Conservation (phyloP, 441 rosid species). For the Rhodomyrtus psidioides region DNA sequence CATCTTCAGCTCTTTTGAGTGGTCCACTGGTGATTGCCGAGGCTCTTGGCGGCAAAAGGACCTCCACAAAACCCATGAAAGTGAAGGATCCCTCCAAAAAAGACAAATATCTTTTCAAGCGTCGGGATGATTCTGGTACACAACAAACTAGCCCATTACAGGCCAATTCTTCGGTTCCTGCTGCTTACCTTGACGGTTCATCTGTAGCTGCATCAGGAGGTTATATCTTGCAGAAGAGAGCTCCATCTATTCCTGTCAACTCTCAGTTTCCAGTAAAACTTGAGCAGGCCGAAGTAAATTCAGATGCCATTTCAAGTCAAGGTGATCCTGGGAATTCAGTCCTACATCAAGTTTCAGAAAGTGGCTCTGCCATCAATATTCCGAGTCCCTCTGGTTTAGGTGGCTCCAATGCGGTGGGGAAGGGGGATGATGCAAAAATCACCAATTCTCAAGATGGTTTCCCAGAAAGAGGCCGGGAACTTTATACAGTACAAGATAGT, state of each 20-base stretch:
- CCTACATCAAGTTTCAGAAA: not conserved
- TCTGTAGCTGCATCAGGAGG: slow-evolving; percentile 31
- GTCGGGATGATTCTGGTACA: slow-evolving; percentile 50
- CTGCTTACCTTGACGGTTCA: slow-evolving; percentile 33
- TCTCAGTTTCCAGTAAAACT: slow-evolving; percentile 22
- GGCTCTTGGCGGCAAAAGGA: slow-evolving; percentile 53
- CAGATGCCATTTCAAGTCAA: slow-evolving; percentile 25
- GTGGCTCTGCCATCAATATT: slow-evolving; percentile 3
- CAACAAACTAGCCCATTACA: slow-evolving; percentile 24
- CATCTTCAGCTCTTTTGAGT: slow-evolving; percentile 75
- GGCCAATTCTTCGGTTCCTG: slow-evolving; percentile 22
- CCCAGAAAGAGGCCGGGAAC: slow-evolving; percentile 23
- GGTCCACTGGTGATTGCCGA: slow-evolving; percentile 95
- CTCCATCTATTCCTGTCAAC: not conserved
- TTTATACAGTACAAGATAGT: slow-evolving; percentile 23
- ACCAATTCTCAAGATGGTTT: slow-evolving; percentile 26
- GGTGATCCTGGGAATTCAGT: slow-evolving; percentile 20
- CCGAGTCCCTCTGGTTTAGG: not conserved
- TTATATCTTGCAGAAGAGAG: slow-evolving; percentile 68
- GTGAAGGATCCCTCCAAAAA: slow-evolving; percentile 69
- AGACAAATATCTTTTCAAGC: slow-evolving; percentile 70
- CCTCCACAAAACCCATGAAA: slow-evolving; percentile 49
- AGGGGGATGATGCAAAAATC: slow-evolving; percentile 23
- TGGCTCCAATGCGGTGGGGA: slow-evolving; percentile 7
- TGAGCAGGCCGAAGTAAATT: slow-evolving; percentile 25